phyloP scores from a whole-genome alignment of 2,329 filamentous ascomycete genomes.

The Pseudocercospora macadamiae region DNA sequence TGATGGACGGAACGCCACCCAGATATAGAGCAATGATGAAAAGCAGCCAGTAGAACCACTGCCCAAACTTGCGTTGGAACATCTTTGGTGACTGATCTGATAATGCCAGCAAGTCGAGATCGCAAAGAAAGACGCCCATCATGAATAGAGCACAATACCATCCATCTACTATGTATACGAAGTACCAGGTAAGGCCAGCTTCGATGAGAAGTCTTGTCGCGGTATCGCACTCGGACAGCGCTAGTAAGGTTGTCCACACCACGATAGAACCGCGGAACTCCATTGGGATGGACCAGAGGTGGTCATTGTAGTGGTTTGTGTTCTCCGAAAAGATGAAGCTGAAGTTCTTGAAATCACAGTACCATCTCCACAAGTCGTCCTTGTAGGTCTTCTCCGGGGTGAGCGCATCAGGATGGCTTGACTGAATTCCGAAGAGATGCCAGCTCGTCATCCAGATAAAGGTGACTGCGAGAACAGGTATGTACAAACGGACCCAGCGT shows the following conservation, averaged over 20 bases:
- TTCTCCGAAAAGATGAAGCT: constrained; percentile 64
- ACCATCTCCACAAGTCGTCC: constrained; percentile 17
- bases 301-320: constrained; percentile 57
- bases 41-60: constrained; percentile 55
- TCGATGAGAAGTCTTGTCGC: constrained; percentile 34
- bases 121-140: constrained; percentile 63
- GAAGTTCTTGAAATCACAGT: constrained; percentile 62
- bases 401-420: constrained; percentile 38
- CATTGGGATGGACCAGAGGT: constrained; percentile 66
- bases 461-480: constrained; percentile 58
- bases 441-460: constrained; percentile 58
- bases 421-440: constrained; percentile 56
- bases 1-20: constrained; percentile 58
- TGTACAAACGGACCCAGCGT: constrained; percentile 53
- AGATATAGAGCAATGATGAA: constrained; percentile 59
- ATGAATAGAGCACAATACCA: constrained; percentile 64
- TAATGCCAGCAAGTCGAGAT: constrained; percentile 57
- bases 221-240: constrained; percentile 58
- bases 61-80: neutral
- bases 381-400: constrained; percentile 13
- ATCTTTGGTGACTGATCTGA: constrained; percentile 6
- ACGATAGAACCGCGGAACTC: constrained; percentile 67
- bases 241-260: constrained; percentile 60
- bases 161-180: constrained; percentile 68
- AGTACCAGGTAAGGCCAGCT: constrained; percentile 60